Evolutionary conservation across 1,139 yeast genomes (phyloP).

Genomic region (Geotrichum bryndzae): DNA sequence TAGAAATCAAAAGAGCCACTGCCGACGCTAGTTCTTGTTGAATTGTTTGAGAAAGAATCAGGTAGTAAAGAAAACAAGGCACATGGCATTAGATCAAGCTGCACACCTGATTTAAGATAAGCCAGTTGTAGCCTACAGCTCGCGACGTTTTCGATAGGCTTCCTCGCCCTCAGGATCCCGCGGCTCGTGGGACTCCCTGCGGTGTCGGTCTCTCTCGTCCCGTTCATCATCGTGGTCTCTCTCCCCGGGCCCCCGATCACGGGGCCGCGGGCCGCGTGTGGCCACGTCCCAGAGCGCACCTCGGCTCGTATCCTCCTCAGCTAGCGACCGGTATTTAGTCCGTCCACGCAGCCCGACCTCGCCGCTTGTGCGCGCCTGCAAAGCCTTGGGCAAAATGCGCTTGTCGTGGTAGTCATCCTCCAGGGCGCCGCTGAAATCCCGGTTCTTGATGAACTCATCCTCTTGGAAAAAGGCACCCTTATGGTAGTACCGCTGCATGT

Average conservation of each 20-base stretch:
- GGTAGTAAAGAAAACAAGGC: background rate
- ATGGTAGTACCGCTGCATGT: conserved; percentile 33
- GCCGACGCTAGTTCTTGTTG: no score
- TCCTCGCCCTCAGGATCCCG: background rate
- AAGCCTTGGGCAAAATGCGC: conserved; percentile 29
- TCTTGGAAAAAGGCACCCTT: conserved; percentile 38
- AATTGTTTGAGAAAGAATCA: no score
- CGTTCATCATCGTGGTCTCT: background rate
- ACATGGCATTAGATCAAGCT: background rate
- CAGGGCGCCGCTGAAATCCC: conserved; percentile 29
- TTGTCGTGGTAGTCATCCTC: conserved; percentile 33
- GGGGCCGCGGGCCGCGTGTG: background rate
- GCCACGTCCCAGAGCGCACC: conserved; percentile 6
- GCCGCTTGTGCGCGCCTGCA: conserved; percentile 28
- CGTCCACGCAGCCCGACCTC: conserved; percentile 30
- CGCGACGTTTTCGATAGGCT: background rate
- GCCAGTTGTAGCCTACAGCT: background rate
- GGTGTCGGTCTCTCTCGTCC: background rate
- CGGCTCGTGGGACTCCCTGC: background rate
- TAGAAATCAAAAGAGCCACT: no score
- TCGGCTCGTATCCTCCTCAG: conserved; percentile 30
- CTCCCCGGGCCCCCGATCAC: background rate
- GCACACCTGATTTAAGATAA: background rate
- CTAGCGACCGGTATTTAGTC: conserved; percentile 24
- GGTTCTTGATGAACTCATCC: conserved; percentile 29